Base-by-base conservation (phyloP, 1,284 basidiomycete species). In the Cutaneotrichosporon mucoides region DNA sequence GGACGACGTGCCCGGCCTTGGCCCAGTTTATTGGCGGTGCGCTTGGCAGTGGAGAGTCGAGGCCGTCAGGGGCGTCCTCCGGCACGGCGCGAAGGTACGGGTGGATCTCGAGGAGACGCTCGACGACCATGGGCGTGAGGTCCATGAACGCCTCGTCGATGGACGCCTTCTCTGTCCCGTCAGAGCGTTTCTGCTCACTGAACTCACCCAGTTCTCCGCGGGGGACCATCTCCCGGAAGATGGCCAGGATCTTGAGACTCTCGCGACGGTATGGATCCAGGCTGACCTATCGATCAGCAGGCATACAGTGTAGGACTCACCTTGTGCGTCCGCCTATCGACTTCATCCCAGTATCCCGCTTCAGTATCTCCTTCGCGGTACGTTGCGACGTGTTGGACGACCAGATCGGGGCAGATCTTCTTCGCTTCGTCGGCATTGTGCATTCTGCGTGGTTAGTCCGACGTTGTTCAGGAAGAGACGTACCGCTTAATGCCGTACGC, bases 181-280 rank as follows among this genome's bases (percentile, higher is more conserved):
- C 35, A 64, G 56, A 11, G 44, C 24, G 24, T 34, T 12, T 33
- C 1, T 13, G 12, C 7, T 5, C 2, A 24, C 24, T 24, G 6
- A 36, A 59, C 82, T 67, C 61, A 87, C 86, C 87, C 56, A 88
- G 82, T 73, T 89, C 86, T 4, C 81, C 85, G 10, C 71, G 66
- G 1, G 89, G 87, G 38, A 92, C 81, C 56, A 84, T 82, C 59
- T 90, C 87, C 68, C 88, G 88, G 75, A 97, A 94, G 67, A 91
- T 81, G 8, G 83, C 83, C n/a, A 94, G 83, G 63, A 98, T 89
- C 78, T 94, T 97, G 63, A 84, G 81, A 67, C 89, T 92, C 78
- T 99, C 95, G 55, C 89, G 83, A 13, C 95, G 82, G 76, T 99
- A 99, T 60, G 90, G 86, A 75, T 99, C 96, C 50, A 99, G 82